A percentile compares a stretch with the other conserved stretches of the same genome.
These are phyloP conservation scores for Colletotrichum filicis DNA, from an alignment of 2,329 filamentous ascomycete species.

Conservation along the genomic window DNA sequence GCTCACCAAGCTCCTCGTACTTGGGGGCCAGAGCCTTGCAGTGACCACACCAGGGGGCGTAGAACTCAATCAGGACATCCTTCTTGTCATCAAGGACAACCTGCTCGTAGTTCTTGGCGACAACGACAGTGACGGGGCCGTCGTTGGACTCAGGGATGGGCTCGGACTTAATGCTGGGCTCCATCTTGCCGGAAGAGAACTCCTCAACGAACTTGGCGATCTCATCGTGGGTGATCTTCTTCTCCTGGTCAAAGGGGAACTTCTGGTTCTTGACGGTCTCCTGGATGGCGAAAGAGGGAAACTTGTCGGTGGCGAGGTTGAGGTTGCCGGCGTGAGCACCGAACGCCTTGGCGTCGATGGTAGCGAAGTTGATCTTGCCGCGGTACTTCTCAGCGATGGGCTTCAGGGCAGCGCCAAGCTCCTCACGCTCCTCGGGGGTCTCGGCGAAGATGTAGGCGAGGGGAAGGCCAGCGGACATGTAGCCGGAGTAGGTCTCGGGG, in stretches of 20 bases:
- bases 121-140: constrained; percentile 85
- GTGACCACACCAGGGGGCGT: constrained; percentile 99
- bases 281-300: constrained; percentile 98
- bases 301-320: constrained; percentile 94
- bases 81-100: constrained; percentile 93
- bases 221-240: constrained; percentile 76
- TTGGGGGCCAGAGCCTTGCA: constrained; percentile 98
- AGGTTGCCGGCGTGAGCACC: constrained; percentile 96
- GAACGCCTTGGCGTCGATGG: constrained; percentile 93
- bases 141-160: constrained; percentile 94
- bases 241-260: constrained; percentile 90
- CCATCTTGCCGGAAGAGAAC: constrained; percentile 86
- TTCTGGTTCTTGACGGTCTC: constrained; percentile 96
- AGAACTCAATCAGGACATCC: constrained; percentile 98
- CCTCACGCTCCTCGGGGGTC: constrained; percentile 86
- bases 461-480: constrained; percentile 89
- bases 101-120: constrained; percentile 93
- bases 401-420: constrained; percentile 82
- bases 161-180: constrained; percentile 98
- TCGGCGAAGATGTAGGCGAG: constrained; percentile 98
- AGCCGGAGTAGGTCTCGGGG: constrained; percentile 93
- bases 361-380: constrained; percentile 96
- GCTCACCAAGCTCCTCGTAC: constrained; percentile 89
- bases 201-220: constrained; percentile 88
- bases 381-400: constrained; percentile 90